These are phyloP conservation scores for Saccharomycopsis microspora DNA, from an alignment of 805 yeast species.

Conservation along the genomic window DNA sequence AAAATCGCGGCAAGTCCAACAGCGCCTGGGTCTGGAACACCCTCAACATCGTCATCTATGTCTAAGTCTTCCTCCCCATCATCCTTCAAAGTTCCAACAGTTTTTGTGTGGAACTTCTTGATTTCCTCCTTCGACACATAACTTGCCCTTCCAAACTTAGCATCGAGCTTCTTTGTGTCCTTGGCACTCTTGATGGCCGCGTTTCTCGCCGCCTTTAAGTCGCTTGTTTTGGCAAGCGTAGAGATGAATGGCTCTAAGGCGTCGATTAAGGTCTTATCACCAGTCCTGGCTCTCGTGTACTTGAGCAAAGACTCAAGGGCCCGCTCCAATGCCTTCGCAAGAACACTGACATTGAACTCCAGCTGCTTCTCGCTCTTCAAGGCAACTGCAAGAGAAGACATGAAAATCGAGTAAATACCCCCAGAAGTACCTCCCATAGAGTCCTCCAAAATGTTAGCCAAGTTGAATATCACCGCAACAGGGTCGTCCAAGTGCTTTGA, in stretches of 20 bases:
- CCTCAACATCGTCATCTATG: conserved; percentile 37
- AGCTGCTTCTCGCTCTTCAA: conserved; percentile 21
- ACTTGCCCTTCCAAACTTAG: conserved; percentile 89
- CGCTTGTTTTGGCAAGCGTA: conserved; percentile 25
- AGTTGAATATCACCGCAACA: conserved; percentile 23
- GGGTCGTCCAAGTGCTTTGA: conserved; percentile 41
- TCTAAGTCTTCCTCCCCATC: conserved; percentile 29
- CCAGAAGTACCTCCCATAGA: conserved; percentile 99
- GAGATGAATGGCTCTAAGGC: conserved; percentile 81
- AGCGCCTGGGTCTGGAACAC: conserved; percentile 90
- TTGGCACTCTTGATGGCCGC: conserved; percentile 74
- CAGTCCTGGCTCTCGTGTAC: conserved; percentile 81
- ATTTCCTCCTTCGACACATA: conserved; percentile 46
- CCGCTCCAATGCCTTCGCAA: conserved; percentile 37
- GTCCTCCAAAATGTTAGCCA: conserved; percentile 76
- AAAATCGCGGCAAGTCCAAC: conserved; percentile 56
- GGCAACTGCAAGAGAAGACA: conserved; percentile 62
- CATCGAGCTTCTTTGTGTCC: conserved; percentile 59
- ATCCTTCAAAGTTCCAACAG: conserved; percentile 34
- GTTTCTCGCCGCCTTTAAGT: conserved; percentile 46
- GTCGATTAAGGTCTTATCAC: conserved; percentile 84
- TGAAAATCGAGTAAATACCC: conserved; percentile 76
- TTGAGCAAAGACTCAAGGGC: conserved; percentile 70
- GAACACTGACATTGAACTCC: conserved; percentile 18
- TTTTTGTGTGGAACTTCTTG: conserved; percentile 4